Evolutionary conservation across 257 asterid genomes (phyloP).

Genomic region (Ilex asprella): DNA sequence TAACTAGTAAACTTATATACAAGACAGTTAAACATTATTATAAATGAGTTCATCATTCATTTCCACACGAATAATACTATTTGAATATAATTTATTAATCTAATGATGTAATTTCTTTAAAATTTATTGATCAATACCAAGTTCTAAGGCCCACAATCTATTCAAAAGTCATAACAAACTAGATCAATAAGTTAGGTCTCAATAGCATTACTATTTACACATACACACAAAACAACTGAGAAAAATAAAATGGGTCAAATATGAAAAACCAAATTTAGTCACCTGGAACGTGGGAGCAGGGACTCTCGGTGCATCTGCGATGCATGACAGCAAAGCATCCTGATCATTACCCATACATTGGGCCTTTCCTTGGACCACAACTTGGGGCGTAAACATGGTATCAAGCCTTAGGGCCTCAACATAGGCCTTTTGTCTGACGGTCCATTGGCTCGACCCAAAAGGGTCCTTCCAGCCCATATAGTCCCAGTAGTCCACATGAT

Average conservation of each 20-base stretch:
- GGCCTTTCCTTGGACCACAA: slow-evolving; percentile 69
- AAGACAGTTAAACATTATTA: too few relatives aligned
- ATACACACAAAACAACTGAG: too few relatives aligned
- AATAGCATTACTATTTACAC: background rate
- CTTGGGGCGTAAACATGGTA: slow-evolving; percentile 68
- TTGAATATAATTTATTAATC: too few relatives aligned
- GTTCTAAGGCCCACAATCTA: too few relatives aligned
- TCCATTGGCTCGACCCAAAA: slow-evolving; percentile 76
- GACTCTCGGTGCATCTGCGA: slow-evolving; percentile 48
- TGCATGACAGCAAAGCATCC: slow-evolving; percentile 44
- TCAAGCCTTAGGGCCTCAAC: slow-evolving; percentile 65
- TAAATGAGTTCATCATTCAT: too few relatives aligned
- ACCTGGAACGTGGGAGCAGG: slow-evolving; percentile 80
- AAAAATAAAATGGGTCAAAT: background rate
- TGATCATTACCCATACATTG: slow-evolving; percentile 57
- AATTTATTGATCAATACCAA: too few relatives aligned
- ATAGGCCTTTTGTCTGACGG: slow-evolving; percentile 81
- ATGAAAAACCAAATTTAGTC: background rate
- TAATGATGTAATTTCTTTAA: too few relatives aligned
- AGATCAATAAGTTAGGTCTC: too few relatives aligned
- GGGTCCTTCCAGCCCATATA: slow-evolving; percentile 94
- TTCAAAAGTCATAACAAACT: too few relatives aligned
- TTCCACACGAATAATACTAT: too few relatives aligned
- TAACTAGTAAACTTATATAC: too few relatives aligned
- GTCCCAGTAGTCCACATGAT: slow-evolving; percentile 90